Conservation (phyloP, 805 yeast genomes). For the Candida koratica region DNA sequence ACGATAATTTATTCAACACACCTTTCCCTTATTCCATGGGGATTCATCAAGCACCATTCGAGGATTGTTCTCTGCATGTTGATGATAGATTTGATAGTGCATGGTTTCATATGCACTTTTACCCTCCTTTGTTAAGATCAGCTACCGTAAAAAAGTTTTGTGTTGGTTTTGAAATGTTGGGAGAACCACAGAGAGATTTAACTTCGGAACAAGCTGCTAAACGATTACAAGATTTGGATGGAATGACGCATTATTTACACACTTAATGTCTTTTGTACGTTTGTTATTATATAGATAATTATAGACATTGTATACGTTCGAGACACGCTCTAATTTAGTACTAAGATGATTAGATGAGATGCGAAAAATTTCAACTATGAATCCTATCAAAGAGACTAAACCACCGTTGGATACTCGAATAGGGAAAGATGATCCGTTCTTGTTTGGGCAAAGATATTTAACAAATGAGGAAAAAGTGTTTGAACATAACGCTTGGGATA, state of each 20-base stretch:
- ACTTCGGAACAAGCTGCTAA: slow-evolving; percentile 67
- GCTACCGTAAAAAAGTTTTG: slow-evolving; percentile 73
- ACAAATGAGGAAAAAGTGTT: slow-evolving; percentile 77
- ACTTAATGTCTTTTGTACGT: not conserved
- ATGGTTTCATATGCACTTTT: slow-evolving; percentile 70
- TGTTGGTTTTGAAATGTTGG: slow-evolving; percentile 68
- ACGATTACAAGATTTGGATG: slow-evolving; percentile 43
- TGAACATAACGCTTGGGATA: slow-evolving; percentile 94
- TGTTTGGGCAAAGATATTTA: slow-evolving; percentile 82
- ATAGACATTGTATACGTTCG: no score
- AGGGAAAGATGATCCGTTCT: slow-evolving; percentile 86
- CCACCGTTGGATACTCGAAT: slow-evolving; percentile 35
- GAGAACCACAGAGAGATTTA: slow-evolving; percentile 67
- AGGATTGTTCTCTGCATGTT: slow-evolving; percentile 34
- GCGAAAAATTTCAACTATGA: slow-evolving; percentile 7
- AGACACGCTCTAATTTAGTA: no score
- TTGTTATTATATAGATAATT: no score
- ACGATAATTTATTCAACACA: slow-evolving; percentile 67
- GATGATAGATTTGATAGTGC: slow-evolving; percentile 37
- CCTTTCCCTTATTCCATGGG: slow-evolving; percentile 83
- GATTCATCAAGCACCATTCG: slow-evolving; percentile 68
- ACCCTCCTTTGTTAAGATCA: slow-evolving; percentile 70
- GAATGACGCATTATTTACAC: slow-evolving; percentile 32
- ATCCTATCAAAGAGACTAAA: slow-evolving; percentile 6
- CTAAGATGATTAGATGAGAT: no score